Evolutionary conservation across 306 rosid species (phyloP).

Genomic region (Ammopiptanthus mongolicus): DNA sequence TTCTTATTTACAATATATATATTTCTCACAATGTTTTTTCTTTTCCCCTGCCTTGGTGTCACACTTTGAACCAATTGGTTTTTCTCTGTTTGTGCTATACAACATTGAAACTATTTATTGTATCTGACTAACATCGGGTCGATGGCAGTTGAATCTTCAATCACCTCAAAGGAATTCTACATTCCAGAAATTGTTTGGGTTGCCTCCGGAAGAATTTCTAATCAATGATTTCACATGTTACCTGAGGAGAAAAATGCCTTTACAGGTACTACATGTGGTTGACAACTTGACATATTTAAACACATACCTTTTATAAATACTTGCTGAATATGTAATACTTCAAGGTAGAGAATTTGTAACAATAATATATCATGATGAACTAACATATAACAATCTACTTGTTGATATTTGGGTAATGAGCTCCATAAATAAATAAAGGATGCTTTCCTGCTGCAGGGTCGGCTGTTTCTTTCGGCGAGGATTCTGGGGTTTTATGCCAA

Average conservation of each 20-base stretch:
- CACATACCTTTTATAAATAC: not conserved
- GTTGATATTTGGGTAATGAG: not conserved
- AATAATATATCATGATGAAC: not conserved
- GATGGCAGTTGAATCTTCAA: constrained; percentile 58
- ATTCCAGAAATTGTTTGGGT: constrained; percentile 76
- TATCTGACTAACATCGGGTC: constrained; percentile 23
- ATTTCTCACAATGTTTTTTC: not conserved
- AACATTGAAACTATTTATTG: constrained; percentile 6
- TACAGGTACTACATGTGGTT: constrained; percentile 52
- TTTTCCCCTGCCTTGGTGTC: not conserved
- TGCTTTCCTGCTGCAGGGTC: constrained; percentile 56
- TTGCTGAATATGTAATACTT: not conserved
- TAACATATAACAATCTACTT: not conserved
- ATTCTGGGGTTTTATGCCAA: constrained; percentile 74
- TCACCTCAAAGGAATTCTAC: constrained; percentile 86
- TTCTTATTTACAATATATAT: not conserved
- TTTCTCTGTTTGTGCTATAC: not conserved
- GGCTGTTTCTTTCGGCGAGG: constrained; percentile 77
- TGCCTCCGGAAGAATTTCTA: constrained; percentile 93
- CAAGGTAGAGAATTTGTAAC: not conserved
- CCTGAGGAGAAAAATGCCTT: constrained; percentile 67
- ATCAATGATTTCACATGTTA: constrained; percentile 73
- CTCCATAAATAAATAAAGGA: constrained; percentile 4
- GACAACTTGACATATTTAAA: not conserved
- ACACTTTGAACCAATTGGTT: not conserved